A percentile compares a stretch with the other conserved stretches of the same genome.
These are phyloP conservation scores for Lentinula lateritia DNA, from an alignment of 768 basidiomycete species.

Conservation along the genomic window DNA sequence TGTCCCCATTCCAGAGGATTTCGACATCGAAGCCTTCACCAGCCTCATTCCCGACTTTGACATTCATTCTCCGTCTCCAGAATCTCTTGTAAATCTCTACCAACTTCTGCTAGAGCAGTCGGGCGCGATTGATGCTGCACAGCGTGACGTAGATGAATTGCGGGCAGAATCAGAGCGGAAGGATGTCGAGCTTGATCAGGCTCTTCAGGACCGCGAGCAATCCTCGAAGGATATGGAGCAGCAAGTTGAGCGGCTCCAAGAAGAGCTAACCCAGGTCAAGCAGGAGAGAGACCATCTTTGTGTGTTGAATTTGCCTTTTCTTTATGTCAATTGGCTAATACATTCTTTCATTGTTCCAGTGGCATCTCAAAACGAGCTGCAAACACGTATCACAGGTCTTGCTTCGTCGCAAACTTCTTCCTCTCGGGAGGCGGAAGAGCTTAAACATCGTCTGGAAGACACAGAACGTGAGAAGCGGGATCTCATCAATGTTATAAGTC, in stretches of 20 bases:
- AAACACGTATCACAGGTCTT: slow-evolving; percentile 51
- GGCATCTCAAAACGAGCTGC: slow-evolving; percentile 38
- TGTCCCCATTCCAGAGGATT: slow-evolving; percentile 57
- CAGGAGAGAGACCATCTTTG: slow-evolving; percentile 64
- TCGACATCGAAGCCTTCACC: slow-evolving; percentile 57
- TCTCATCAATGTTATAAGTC: slow-evolving; percentile 75
- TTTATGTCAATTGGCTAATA: slow-evolving; percentile 10
- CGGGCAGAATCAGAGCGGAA: slow-evolving; percentile 64
- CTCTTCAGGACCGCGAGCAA: slow-evolving; percentile 71
- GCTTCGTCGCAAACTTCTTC: slow-evolving; percentile 58
- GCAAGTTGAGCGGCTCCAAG: slow-evolving; percentile 43
- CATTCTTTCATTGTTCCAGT: slow-evolving; percentile 26
- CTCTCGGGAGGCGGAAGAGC: slow-evolving; percentile 50
- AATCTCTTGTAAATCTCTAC: slow-evolving; percentile 59
- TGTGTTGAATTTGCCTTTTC: slow-evolving; percentile 25
- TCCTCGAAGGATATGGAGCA: slow-evolving; percentile 51
- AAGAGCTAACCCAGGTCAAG: slow-evolving; percentile 51
- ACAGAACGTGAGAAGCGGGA: slow-evolving; percentile 89
- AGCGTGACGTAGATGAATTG: slow-evolving; percentile 64
- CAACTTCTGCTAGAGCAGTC: slow-evolving; percentile 54
- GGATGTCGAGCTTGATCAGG: slow-evolving; percentile 82
- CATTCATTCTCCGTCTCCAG: slow-evolving; percentile 50
- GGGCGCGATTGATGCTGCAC: slow-evolving; percentile 45
- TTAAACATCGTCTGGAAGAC: slow-evolving; percentile 63
- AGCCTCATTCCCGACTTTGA: slow-evolving; percentile 57